Evolutionary conservation across 177 flowering plant genomes (phyloP).

Genomic region (Vitis hybrid): DNA sequence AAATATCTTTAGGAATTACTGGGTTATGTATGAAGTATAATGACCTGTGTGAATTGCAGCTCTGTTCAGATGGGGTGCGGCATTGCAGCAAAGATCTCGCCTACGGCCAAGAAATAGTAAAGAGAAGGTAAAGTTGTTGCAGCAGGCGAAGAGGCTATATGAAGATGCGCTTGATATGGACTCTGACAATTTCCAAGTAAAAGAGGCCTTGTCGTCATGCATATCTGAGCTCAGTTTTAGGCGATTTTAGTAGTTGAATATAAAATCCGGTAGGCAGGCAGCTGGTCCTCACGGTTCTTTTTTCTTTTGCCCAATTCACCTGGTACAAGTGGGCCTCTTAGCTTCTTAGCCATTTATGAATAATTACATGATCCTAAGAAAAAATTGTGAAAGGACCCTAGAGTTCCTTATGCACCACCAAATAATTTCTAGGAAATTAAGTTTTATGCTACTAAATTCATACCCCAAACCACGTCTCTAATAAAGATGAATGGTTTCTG

Average conservation of each 20-base stretch:
- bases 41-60: conserved; percentile 47
- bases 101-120: conserved; percentile 58
- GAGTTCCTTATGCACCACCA: neutral
- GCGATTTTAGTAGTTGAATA: neutral
- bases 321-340: too few relatives aligned
- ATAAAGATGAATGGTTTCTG: neutral
- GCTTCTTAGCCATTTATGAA: too few relatives aligned
- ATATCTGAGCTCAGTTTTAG: conserved; percentile 56
- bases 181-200: conserved; percentile 57
- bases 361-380: too few relatives aligned
- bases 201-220: conserved; percentile 70
- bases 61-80: conserved; percentile 83
- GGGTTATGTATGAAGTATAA: neutral
- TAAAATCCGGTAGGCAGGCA: neutral
- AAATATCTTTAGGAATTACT: neutral
- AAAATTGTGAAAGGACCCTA: neutral
- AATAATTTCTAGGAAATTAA: neutral
- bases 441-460: neutral
- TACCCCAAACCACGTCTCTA: neutral
- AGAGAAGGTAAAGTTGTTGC: conserved; percentile 80
- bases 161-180: conserved; percentile 85
- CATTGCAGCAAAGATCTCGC: conserved; percentile 82
- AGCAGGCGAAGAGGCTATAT: conserved; percentile 81
- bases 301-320: neutral
- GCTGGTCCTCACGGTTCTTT: too few relatives aligned